Conservation (phyloP, 2,329 filamentous ascomycete genomes). For the Boeremia exigua region DNA sequence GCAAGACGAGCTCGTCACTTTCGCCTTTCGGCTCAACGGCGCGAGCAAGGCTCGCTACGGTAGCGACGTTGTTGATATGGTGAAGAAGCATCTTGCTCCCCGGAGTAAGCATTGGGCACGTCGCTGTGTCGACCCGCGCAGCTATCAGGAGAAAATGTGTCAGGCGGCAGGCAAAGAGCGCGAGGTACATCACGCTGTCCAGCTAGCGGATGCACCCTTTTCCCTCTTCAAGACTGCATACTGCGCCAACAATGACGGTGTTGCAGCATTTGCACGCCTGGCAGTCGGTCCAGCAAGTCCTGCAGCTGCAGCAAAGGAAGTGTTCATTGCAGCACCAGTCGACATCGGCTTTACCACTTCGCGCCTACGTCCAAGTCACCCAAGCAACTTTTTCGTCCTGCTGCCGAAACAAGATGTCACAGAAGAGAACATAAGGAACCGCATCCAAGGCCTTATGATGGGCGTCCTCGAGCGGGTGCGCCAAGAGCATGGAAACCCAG, state of each 20-base stretch:
- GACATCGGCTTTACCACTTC: constrained; percentile 22
- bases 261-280: constrained; percentile 36
- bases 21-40: constrained; percentile 34
- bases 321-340: constrained; percentile 32
- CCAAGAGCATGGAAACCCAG: constrained; percentile 29
- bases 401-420: constrained; percentile 19
- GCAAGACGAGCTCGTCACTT: constrained; percentile 38
- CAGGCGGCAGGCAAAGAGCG: constrained; percentile 25
- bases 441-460: constrained; percentile 42
- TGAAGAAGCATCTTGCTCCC: constrained; percentile 35
- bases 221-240: constrained; percentile 8
- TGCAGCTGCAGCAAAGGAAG: constrained; percentile 5
- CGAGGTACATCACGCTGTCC: constrained; percentile 32
- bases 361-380: constrained; percentile 21
- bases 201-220: constrained; percentile 39
- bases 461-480: constrained; percentile 37
- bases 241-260: background rate
- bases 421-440: constrained; percentile 27
- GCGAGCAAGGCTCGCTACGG: constrained; percentile 30
- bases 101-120: constrained; percentile 28
- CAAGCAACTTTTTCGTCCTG: constrained; percentile 31
- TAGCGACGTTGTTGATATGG: constrained; percentile 23
- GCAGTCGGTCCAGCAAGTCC: constrained; percentile 31
- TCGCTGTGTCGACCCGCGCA: constrained; percentile 26
- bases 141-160: constrained; percentile 31